Percentiles rank a stretch among this genome's conserved stretches.
These are phyloP conservation scores for Stevia rebaudiana DNA, from an alignment of 140 eudicot species.

Conservation along the genomic window DNA sequence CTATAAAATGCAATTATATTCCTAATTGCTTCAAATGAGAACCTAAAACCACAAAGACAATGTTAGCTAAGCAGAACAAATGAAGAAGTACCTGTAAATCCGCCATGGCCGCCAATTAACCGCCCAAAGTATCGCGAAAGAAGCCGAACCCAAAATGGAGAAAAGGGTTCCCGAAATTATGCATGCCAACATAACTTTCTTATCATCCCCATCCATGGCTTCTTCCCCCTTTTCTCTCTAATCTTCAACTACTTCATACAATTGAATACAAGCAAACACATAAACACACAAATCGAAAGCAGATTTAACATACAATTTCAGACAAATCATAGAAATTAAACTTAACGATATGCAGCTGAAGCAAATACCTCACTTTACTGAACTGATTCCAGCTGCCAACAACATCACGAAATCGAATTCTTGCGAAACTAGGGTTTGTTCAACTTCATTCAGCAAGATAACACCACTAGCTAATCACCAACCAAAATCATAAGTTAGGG, in stretches of 20 bases:
- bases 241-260: slow-evolving; percentile 39
- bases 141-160: slow-evolving; percentile 59
- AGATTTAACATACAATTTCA: background rate
- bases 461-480: background rate
- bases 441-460: slow-evolving; percentile 6
- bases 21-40: slow-evolving; percentile 2
- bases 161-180: slow-evolving; percentile 68
- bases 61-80: background rate
- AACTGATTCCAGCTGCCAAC: slow-evolving; percentile 26
- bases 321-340: background rate
- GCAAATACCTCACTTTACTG: slow-evolving; percentile 31
- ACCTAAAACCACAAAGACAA: background rate
- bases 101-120: slow-evolving; percentile 99
- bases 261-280: slow-evolving; percentile 7
- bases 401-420: slow-evolving; percentile 22
- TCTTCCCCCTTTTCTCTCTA: slow-evolving; percentile 32
- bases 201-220: slow-evolving; percentile 64
- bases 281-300: background rate
- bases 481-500: slow-evolving; percentile 27
- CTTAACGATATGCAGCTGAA: slow-evolving; percentile 10
- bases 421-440: slow-evolving; percentile 34
- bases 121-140: slow-evolving; percentile 89
- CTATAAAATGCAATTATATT: background rate
- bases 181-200: slow-evolving; percentile 61
- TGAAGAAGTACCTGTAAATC: slow-evolving; percentile 59